Percentiles rank a stretch among this genome's conserved stretches.
These are phyloP conservation scores for Verbascum thapsus DNA, from an alignment of 257 asterid genomes.

Conservation along the genomic window DNA sequence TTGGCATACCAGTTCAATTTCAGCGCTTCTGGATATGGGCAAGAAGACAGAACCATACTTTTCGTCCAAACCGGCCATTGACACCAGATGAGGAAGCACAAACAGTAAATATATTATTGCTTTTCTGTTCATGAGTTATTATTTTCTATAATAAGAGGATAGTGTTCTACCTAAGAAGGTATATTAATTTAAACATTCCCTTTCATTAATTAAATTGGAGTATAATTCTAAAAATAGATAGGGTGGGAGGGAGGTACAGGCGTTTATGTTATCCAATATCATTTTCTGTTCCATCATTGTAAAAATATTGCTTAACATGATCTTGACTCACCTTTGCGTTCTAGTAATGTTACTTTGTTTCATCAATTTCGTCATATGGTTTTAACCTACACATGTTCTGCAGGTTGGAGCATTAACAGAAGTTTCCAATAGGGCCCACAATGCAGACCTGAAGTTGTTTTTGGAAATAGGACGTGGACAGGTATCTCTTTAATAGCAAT, in stretches of 20 bases:
- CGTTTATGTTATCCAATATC: too few species aligned
- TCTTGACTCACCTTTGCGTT: conserved; percentile 18
- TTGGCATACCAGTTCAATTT: conserved; percentile 80
- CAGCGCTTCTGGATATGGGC: conserved; percentile 99
- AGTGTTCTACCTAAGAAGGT: conserved; percentile 19
- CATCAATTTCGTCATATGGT: background rate
- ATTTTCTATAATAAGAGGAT: background rate
- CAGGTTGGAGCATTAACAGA: conserved; percentile 96
- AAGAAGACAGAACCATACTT: conserved; percentile 95
- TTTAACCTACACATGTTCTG: conserved; percentile 26
- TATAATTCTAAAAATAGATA: background rate
- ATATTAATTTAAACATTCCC: background rate
- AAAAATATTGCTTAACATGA: background rate
- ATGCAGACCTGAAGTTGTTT: conserved; percentile 85
- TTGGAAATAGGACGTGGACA: conserved; percentile 75
- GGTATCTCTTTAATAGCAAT: conserved; percentile 46
- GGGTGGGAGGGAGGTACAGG: too few species aligned
- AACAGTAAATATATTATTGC: conserved; percentile 44
- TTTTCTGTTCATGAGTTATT: conserved; percentile 10
- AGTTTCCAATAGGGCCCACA: conserved; percentile 70
- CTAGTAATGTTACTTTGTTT: background rate
- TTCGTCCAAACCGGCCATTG: conserved; percentile 93
- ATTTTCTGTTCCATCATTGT: conserved; percentile 16
- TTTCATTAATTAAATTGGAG: background rate
- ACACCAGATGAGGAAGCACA: conserved; percentile 87